These are phyloP conservation scores for Lentinula lateritia DNA, from an alignment of 768 basidiomycete genomes.

Conservation along the genomic window DNA sequence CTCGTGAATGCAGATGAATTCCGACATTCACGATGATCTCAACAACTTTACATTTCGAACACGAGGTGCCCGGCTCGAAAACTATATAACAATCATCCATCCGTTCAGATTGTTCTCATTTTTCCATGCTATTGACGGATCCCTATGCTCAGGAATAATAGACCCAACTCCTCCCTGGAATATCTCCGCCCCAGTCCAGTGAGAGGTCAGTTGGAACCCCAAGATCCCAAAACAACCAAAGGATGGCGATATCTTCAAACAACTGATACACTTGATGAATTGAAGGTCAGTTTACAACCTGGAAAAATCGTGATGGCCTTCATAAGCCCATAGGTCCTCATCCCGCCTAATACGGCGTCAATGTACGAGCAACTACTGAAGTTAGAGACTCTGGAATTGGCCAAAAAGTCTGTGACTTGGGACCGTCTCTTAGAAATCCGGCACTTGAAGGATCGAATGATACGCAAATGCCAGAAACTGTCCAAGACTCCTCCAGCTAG, in stretches of 20 bases:
- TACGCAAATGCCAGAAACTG: constrained; percentile 69
- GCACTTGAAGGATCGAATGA: constrained; percentile 77
- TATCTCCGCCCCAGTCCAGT: constrained; percentile 62
- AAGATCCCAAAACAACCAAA: constrained; percentile 44
- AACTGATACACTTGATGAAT: constrained; percentile 71
- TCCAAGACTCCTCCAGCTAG: constrained; percentile 39
- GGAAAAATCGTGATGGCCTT: background rate
- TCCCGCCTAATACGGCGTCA: constrained; percentile 61
- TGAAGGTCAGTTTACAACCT: constrained; percentile 42
- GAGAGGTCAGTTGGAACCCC: constrained; percentile 70
- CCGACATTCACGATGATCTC: background rate
- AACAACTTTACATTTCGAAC: constrained; percentile 5
- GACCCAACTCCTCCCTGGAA: constrained; percentile 31
- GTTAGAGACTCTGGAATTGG: constrained; percentile 56
- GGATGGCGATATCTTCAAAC: constrained; percentile 73
- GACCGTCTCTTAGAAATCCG: constrained; percentile 69
- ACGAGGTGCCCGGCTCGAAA: background rate
- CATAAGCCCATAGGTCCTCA: constrained; percentile 42
- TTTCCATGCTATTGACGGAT: constrained; percentile 12
- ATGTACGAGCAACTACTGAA: constrained; percentile 64
- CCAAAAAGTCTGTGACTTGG: constrained; percentile 53
- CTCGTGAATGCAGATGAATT: background rate
- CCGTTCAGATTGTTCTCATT: background rate
- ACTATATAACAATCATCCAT: constrained; percentile 3
- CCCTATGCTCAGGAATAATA: constrained; percentile 10